phyloP scores from a whole-genome alignment of 2,329 filamentous ascomycete genomes.

The Aureobasidium sp. region DNA sequence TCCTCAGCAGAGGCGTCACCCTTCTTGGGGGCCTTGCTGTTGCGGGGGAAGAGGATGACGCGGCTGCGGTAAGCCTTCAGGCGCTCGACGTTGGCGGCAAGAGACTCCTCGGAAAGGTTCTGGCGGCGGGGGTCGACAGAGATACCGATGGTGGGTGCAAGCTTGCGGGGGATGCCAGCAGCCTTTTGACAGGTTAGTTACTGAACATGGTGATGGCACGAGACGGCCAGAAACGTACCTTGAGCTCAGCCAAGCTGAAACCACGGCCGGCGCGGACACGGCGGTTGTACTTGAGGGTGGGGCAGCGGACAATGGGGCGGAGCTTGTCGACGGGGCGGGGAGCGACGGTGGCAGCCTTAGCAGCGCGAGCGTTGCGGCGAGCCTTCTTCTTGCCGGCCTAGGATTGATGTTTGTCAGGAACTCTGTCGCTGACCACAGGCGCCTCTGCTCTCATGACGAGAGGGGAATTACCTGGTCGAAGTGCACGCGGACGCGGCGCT shows the following conservation, averaged over 20 bases:
- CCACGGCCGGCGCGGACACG: slow-evolving; percentile 92
- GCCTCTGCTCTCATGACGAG: slow-evolving; percentile 47
- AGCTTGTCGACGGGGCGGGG: slow-evolving; percentile 96
- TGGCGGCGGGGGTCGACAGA: slow-evolving; percentile 91
- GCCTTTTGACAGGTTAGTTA: slow-evolving; percentile 50
- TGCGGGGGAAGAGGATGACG: slow-evolving; percentile 96
- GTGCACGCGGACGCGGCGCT: slow-evolving; percentile 96
- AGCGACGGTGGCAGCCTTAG: slow-evolving; percentile 91
- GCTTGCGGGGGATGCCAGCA: slow-evolving; percentile 88
- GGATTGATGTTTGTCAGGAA: slow-evolving; percentile 28
- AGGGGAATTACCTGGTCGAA: slow-evolving; percentile 92
- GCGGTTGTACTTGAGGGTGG: slow-evolving; percentile 97
- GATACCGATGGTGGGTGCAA: slow-evolving; percentile 95
- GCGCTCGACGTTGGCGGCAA: slow-evolving; percentile 90
- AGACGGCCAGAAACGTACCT: slow-evolving; percentile 56
- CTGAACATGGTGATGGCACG: neutral
- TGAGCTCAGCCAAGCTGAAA: slow-evolving; percentile 95
- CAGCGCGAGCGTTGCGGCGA: slow-evolving; percentile 82
- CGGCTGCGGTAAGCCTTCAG: slow-evolving; percentile 96
- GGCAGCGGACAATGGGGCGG: slow-evolving; percentile 93
- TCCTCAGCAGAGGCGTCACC: slow-evolving; percentile 81
- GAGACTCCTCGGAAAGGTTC: slow-evolving; percentile 94
- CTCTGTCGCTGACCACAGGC: slow-evolving; percentile 38
- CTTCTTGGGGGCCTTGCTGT: slow-evolving; percentile 87
- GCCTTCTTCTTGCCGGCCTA: slow-evolving; percentile 94